Percentiles rank a stretch among this genome's conserved stretches.
These are phyloP conservation scores for Globisporangium takayamanum DNA, from an alignment of 352 stramenopile genomes.

Conservation along the genomic window DNA sequence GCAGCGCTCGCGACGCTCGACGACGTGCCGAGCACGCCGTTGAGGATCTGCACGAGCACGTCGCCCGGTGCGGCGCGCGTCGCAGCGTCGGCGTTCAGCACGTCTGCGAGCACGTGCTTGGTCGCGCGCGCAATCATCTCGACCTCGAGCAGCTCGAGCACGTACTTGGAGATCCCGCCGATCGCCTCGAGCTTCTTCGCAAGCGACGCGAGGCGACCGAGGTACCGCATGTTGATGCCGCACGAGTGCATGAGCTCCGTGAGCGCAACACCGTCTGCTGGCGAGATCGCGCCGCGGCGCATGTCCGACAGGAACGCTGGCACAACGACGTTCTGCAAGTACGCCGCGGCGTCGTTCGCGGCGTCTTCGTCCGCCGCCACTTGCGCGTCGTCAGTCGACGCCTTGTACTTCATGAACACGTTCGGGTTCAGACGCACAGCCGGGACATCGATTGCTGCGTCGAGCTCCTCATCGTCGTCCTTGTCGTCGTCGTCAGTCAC, in stretches of 20 bases:
- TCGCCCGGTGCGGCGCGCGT: conserved; percentile 63
- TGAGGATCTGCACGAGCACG: conserved; percentile 80
- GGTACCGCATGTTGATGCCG: conserved; percentile 96
- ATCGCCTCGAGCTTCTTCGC: conserved; percentile 91
- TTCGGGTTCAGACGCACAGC: conserved; percentile 80
- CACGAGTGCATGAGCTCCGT: conserved; percentile 93
- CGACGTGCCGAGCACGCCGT: conserved; percentile 60
- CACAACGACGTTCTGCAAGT: conserved; percentile 82
- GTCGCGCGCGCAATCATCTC: conserved; percentile 93
- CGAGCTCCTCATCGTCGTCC: conserved; percentile 39
- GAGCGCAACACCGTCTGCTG: conserved; percentile 87
- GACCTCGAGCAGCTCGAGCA: conserved; percentile 88
- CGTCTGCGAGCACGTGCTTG: conserved; percentile 82
- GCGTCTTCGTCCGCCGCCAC: conserved; percentile 58
- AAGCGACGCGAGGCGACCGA: conserved; percentile 88
- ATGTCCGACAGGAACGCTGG: conserved; percentile 81
- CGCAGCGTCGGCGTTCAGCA: conserved; percentile 55
- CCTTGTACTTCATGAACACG: conserved; percentile 86
- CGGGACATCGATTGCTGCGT: conserved; percentile 28
- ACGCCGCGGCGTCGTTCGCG: conserved; percentile 70
- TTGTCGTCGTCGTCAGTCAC: conserved; percentile 20
- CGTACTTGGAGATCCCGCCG: conserved; percentile 87
- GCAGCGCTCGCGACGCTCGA: conserved; percentile 27
- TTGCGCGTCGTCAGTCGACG: conserved; percentile 63
- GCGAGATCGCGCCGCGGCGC: conserved; percentile 71